Percentiles rank a stretch among this genome's conserved stretches.
phyloP scores from a whole-genome alignment of 2,329 filamentous ascomycete genomes.

The Colletotrichum tanaceti region DNA sequence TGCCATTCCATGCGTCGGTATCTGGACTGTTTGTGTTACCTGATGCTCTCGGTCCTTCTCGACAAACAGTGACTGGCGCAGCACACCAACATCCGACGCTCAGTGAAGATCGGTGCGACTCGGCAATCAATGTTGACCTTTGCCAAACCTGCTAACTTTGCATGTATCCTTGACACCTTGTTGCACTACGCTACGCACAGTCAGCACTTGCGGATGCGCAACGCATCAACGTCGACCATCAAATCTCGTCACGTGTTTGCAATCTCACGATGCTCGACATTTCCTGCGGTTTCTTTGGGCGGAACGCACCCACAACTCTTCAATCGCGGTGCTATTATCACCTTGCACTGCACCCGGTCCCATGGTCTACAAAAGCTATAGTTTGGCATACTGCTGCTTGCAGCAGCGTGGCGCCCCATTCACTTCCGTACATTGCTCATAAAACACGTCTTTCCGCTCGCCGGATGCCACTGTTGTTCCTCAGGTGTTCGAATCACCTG shows the following conservation, averaged over 20 bases:
- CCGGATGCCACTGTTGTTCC: background rate
- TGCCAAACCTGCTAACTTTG: background rate
- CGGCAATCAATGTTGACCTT: background rate
- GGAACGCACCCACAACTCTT: background rate
- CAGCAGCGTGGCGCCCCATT: constrained; percentile 16
- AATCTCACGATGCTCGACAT: background rate
- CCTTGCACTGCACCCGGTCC: too few species aligned
- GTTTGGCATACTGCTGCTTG: background rate
- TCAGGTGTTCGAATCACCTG: background rate
- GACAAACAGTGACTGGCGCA: background rate
- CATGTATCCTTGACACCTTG: background rate
- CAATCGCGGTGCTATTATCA: background rate
- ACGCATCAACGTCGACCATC: background rate
- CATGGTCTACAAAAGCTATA: background rate
- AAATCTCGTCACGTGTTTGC: background rate
- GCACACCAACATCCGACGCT: background rate
- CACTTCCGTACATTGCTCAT: background rate
- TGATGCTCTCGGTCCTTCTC: background rate
- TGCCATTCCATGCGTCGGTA: background rate
- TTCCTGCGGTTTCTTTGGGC: background rate
- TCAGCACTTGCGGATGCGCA: background rate
- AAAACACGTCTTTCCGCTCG: background rate
- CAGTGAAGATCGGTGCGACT: background rate
- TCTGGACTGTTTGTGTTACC: background rate
- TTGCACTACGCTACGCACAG: background rate